Evolutionary conservation across 257 asterid species (phyloP), one percentile per base, ranked within the genome.

Genomic region (Scutellaria galericulata): DNA sequence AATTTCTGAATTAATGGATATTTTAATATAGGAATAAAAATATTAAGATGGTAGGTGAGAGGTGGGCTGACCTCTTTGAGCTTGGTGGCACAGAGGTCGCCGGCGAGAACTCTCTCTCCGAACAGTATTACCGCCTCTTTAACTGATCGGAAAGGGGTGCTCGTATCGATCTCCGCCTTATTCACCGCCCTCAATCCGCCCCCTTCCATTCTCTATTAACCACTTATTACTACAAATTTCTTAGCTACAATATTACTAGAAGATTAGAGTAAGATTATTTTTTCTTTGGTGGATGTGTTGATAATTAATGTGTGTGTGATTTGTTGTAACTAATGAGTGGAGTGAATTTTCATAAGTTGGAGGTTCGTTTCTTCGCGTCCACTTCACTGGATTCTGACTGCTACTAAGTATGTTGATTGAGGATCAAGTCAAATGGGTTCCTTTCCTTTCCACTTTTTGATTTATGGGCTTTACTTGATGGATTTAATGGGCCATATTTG

Each of bases 351-450:
- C 71, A 70, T 64, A 48, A 57, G 74, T 74, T 47, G 63, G 51
- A 86, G 94, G 88, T 92, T 86, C 97, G 81, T 92, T 92, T 48
- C 98, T 90, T 92, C 45, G 85, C 76, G 77, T 90, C 86, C 90
- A 92, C 98, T 88, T 88, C 94, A 88, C 85, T 88, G 47, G 81
- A 80, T 88, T 83, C 81, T 71, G 82, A 82, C 66, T 79, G 52
- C 41, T 69, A 39, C 24, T 52, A 6, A 31, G 35, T 14, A 64
- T 75, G 66, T 83, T 75, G 70, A 64, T 79, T 72, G 72, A 60
- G 61, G 22, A 15, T 60, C 75, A 83, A 79, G 90, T 67, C 62
- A 69, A 41, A 13, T 74, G 39, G 9, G 81, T 45, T 64, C 18
- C 18, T 18, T 24, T 74, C 72, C 44, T 67, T 76, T 64, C 54